A percentile compares a stretch with the other conserved stretches of the same genome.
phyloP scores from a whole-genome alignment of 495 filamentous ascomycete genomes.

The Penicillium cinerascens region DNA sequence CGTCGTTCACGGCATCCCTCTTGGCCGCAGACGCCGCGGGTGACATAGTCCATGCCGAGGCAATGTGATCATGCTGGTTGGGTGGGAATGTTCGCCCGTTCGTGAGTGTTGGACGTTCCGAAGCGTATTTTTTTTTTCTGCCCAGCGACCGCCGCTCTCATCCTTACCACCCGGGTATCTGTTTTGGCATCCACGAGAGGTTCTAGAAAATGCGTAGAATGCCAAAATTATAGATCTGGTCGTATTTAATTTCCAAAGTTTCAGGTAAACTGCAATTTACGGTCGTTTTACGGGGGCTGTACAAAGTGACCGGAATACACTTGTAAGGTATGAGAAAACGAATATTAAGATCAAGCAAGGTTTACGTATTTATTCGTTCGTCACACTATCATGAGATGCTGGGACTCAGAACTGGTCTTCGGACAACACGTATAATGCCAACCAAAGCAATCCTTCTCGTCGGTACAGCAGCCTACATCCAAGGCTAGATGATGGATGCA shows the following conservation, averaged over 20 bases:
- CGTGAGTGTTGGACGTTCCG: not conserved
- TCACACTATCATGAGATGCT: constrained; percentile 48
- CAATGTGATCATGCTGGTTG: constrained; percentile 35
- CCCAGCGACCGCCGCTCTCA: constrained; percentile 10
- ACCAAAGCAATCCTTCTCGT: constrained; percentile 39
- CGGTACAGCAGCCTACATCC: constrained; percentile 40
- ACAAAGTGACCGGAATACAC: no score
- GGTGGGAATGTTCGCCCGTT: constrained; percentile 6
- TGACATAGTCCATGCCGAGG: constrained; percentile 52
- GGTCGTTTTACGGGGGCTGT: no score
- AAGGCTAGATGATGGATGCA: constrained; percentile 31
- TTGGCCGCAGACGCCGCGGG: constrained; percentile 56
- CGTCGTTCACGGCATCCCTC: constrained; percentile 60
- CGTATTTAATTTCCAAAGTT: no score
- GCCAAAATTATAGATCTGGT: no score
- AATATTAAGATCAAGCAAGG: constrained; percentile 2
- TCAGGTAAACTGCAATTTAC: no score
- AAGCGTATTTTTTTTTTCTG: constrained; percentile 9
- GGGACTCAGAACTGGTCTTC: constrained; percentile 39
- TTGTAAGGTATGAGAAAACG: not conserved
- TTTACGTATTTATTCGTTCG: constrained; percentile 38
- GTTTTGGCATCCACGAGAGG: not conserved
- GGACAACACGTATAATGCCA: constrained; percentile 40
- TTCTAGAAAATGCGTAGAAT: not conserved
- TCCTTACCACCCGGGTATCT: not conserved